Percentiles rank a stretch among this genome's conserved stretches.
Evolutionary conservation across 2,329 filamentous ascomycete genomes (phyloP).

Genomic region (Didymella glomerata): DNA sequence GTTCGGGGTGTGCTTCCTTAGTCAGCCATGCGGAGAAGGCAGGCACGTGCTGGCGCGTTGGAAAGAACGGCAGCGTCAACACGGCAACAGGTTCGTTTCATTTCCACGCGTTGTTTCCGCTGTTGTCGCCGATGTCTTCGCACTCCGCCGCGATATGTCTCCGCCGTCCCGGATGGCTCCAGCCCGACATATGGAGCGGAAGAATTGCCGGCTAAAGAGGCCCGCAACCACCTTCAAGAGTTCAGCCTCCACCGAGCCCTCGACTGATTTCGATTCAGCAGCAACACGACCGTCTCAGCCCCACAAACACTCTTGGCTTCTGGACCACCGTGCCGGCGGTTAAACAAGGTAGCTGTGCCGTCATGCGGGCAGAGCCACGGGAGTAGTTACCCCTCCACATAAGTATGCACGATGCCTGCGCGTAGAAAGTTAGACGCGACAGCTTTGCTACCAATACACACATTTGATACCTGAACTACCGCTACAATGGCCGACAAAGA

Average conservation of each 20-base stretch:
- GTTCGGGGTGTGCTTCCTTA: background rate
- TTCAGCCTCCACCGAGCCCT: conserved; percentile 21
- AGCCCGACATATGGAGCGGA: conserved; percentile 31
- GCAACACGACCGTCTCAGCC: conserved; percentile 26
- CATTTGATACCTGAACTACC: conserved; percentile 5
- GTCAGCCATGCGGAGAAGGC: background rate
- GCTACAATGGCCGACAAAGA: conserved; percentile 52
- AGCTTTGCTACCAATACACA: conserved; percentile 2
- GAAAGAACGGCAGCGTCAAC: background rate
- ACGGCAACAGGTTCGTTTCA: background rate
- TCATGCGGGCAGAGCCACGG: conserved; percentile 30
- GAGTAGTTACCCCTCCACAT: conserved; percentile 32
- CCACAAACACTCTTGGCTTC: conserved; percentile 25
- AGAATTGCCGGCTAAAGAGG: conserved; percentile 48
- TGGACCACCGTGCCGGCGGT: conserved; percentile 42
- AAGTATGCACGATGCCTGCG: conserved; percentile 34
- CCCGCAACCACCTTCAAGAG: conserved; percentile 24
- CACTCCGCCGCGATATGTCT: background rate
- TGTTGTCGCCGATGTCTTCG: background rate
- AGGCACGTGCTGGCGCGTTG: conserved; percentile 5
- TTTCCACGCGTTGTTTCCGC: background rate
- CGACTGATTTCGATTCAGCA: conserved; percentile 27
- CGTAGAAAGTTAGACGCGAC: conserved; percentile 16
- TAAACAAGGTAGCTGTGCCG: conserved; percentile 40
- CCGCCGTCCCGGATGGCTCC: conserved; percentile 16